A percentile compares a stretch with the other conserved stretches of the same genome.
Conservation (phyloP, 805 yeast genomes). For the Candida sanyiensis region DNA sequence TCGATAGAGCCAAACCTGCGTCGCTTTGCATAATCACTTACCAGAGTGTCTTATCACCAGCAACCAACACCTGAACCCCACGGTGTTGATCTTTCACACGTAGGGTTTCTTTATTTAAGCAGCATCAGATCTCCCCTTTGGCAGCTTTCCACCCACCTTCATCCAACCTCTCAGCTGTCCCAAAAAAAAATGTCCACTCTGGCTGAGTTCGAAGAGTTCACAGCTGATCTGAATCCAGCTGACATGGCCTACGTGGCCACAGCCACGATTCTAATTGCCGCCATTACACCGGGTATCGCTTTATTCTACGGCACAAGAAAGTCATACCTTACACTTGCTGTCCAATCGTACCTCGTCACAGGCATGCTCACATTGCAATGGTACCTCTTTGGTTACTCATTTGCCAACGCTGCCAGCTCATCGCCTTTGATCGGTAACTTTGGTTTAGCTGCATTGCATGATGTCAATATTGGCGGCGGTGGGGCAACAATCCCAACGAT, state of each 20-base stretch:
- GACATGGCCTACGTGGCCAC: slow-evolving; percentile 44
- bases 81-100: too few species aligned
- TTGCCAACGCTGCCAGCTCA: slow-evolving; percentile 75
- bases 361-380: slow-evolving; percentile 76
- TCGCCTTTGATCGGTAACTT: slow-evolving; percentile 73
- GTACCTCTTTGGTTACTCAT: slow-evolving; percentile 95
- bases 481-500: slow-evolving; percentile 47
- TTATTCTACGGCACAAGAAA: slow-evolving; percentile 86
- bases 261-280: slow-evolving; percentile 39
- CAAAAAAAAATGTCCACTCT: background rate
- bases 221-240: slow-evolving; percentile 33
- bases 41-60: too few species aligned
- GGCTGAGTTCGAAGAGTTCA: slow-evolving; percentile 27
- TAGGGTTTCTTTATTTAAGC: too few species aligned
- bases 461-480: slow-evolving; percentile 34
- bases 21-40: too few species aligned
- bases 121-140: too few species aligned
- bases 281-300: slow-evolving; percentile 94
- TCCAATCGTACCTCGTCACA: slow-evolving; percentile 69
- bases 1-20: too few species aligned
- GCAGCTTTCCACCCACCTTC: too few species aligned
- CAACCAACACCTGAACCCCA: too few species aligned
- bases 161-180: too few species aligned
- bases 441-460: slow-evolving; percentile 69
- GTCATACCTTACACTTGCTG: slow-evolving; percentile 73